phyloP scores from a whole-genome alignment of 225 moss, liverwort and hornwort species.

The Takakia lepidozioides region DNA sequence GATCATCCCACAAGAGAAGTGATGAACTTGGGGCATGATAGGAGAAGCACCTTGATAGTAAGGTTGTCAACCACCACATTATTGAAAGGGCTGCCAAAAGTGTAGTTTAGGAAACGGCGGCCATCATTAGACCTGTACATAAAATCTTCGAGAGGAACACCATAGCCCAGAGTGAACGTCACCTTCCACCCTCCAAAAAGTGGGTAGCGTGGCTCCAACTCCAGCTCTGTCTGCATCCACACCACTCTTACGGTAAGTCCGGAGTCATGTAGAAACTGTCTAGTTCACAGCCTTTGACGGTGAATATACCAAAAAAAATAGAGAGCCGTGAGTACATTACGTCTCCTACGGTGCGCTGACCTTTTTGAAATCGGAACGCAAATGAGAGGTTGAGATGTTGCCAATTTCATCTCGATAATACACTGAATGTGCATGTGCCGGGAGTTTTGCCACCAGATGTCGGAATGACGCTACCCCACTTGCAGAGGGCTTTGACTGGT shows the following conservation, averaged over 20 bases:
- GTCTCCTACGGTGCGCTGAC: constrained; percentile 8
- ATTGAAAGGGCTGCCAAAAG: constrained; percentile 67
- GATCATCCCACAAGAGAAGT: not conserved
- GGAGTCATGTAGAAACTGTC: too few relatives aligned
- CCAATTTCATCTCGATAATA: constrained; percentile 97
- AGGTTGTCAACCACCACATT: constrained; percentile 72
- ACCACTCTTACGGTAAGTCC: too few relatives aligned
- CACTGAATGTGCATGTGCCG: constrained; percentile 74
- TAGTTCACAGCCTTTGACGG: too few relatives aligned
- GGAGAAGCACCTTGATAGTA: constrained; percentile 46
- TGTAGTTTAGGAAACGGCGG: constrained; percentile 63
- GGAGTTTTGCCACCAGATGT: constrained; percentile 63
- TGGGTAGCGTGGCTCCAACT: constrained; percentile 84
- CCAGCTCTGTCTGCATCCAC: constrained; percentile 55
- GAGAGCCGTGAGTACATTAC: too few relatives aligned
- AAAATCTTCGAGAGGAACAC: constrained; percentile 77
- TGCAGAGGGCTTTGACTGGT: constrained; percentile 62
- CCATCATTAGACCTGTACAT: constrained; percentile 70
- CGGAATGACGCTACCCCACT: constrained; percentile 73
- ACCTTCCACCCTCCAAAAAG: constrained; percentile 96
- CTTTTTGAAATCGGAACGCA: constrained; percentile 62
- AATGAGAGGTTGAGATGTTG: constrained; percentile 89
- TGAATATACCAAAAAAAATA: too few relatives aligned
- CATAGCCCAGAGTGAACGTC: constrained; percentile 77
- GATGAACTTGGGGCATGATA: not conserved